These are phyloP conservation scores for Spathaspora gorwiae DNA, from an alignment of 805 yeast genomes.

Conservation along the genomic window DNA sequence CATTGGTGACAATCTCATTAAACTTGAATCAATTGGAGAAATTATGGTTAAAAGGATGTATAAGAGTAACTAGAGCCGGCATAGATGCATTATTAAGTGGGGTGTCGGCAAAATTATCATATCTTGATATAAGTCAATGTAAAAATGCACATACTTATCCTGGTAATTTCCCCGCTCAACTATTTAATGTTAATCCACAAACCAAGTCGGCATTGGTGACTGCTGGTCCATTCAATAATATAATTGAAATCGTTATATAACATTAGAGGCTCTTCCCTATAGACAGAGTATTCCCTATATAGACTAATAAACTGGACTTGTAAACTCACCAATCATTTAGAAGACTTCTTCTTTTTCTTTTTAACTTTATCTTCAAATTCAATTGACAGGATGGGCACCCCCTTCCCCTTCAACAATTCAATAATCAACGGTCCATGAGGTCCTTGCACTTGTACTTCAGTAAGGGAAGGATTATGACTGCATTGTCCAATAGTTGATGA, in stretches of 20 bases:
- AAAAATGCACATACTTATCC: slow-evolving; percentile 62
- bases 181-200: slow-evolving; percentile 45
- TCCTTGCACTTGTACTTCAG: slow-evolving; percentile 86
- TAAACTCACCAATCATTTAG: neutral
- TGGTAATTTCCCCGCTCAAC: slow-evolving; percentile 55
- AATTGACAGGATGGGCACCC: slow-evolving; percentile 65
- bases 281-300: neutral
- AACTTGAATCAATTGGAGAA: slow-evolving; percentile 46
- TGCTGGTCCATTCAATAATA: slow-evolving; percentile 47
- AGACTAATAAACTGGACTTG: neutral
- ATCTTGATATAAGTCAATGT: slow-evolving; percentile 66
- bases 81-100: slow-evolving; percentile 63
- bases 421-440: slow-evolving; percentile 65
- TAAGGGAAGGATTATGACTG: slow-evolving; percentile 47
- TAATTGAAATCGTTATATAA: slow-evolving; percentile 55
- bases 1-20: slow-evolving; percentile 55
- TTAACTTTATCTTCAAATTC: slow-evolving; percentile 59
- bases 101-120: slow-evolving; percentile 42
- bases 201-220: slow-evolving; percentile 57
- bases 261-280: neutral
- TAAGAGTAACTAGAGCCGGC: slow-evolving; percentile 73
- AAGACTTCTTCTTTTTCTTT: slow-evolving; percentile 29
- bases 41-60: slow-evolving; percentile 61
- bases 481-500: slow-evolving; percentile 71
- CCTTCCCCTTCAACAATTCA: slow-evolving; percentile 55